Percentiles rank a stretch among this genome's conserved stretches.
These are phyloP conservation scores for Epichloe elymi DNA, from an alignment of 2,329 filamentous ascomycete species.

Conservation along the genomic window DNA sequence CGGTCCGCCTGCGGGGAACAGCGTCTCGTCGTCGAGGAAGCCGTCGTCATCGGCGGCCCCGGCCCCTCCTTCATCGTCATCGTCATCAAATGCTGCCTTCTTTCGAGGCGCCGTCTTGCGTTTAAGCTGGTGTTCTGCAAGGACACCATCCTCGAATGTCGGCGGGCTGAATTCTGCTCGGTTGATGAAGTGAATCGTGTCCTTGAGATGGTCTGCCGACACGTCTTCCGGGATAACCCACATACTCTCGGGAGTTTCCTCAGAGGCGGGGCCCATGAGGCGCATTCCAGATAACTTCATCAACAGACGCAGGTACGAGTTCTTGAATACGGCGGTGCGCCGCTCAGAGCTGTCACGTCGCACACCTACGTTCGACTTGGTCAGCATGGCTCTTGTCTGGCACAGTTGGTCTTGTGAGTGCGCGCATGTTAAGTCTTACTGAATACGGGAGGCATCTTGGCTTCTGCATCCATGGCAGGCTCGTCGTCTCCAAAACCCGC, in stretches of 20 bases:
- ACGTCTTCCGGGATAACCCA: constrained; percentile 66
- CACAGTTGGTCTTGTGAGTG: neutral
- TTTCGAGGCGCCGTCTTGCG: constrained; percentile 47
- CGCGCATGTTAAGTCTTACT: constrained; percentile 15
- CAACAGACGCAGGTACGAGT: constrained; percentile 73
- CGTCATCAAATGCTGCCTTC: constrained; percentile 55
- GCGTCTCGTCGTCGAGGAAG: constrained; percentile 34
- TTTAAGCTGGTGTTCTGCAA: constrained; percentile 67
- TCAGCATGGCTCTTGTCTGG: constrained; percentile 5
- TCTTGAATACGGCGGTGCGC: constrained; percentile 71
- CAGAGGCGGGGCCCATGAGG: constrained; percentile 35
- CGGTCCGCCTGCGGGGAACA: constrained; percentile 59
- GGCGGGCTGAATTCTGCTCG: constrained; percentile 69
- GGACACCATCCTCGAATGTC: constrained; percentile 59
- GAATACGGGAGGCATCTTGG: constrained; percentile 20
- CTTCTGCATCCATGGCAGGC: constrained; percentile 11
- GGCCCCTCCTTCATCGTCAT: constrained; percentile 37
- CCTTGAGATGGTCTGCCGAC: constrained; percentile 50
- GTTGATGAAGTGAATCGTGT: constrained; percentile 59
- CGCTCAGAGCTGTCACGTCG: constrained; percentile 52
- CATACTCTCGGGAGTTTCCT: constrained; percentile 60
- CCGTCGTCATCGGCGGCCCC: constrained; percentile 11
- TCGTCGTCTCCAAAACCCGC: constrained; percentile 20
- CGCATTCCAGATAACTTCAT: constrained; percentile 65
- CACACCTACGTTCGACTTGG: constrained; percentile 29